A percentile compares a stretch with the other conserved stretches of the same genome.
Evolutionary conservation across 225 moss, liverwort and hornwort genomes (phyloP).

Genomic region (Polytrichum formosum): DNA sequence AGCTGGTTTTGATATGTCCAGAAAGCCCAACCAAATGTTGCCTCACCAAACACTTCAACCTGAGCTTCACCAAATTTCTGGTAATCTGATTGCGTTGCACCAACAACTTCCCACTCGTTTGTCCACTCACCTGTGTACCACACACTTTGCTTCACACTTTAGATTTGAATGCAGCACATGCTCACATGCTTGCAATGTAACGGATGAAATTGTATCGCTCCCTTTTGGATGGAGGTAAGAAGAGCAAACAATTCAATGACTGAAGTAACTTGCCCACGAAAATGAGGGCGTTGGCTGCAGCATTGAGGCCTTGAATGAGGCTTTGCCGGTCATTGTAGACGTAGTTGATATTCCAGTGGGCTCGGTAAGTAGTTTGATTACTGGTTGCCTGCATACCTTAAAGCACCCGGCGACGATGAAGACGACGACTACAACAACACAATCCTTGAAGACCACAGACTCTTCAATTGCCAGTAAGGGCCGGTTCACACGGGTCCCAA

Average conservation of each 20-base stretch:
- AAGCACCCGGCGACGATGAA: too few species aligned
- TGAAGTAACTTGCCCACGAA: slow-evolving; percentile 21
- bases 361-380: neutral
- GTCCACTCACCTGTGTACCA: slow-evolving; percentile 41
- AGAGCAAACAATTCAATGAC: neutral
- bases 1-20: slow-evolving; percentile 23
- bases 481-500: too few species aligned
- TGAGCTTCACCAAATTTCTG: slow-evolving; percentile 7
- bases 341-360: slow-evolving; percentile 49
- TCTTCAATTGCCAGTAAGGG: too few species aligned
- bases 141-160: neutral
- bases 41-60: slow-evolving; percentile 45
- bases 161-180: too few species aligned
- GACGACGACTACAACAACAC: too few species aligned
- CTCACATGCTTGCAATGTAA: too few species aligned
- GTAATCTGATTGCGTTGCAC: slow-evolving; percentile 38
- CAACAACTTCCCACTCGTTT: slow-evolving; percentile 42
- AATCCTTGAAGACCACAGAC: too few species aligned
- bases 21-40: slow-evolving; percentile 45
- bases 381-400: too few species aligned
- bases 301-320: slow-evolving; percentile 24
- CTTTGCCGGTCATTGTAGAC: slow-evolving; percentile 21
- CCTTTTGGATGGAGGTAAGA: too few species aligned
- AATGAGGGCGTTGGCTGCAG: slow-evolving; percentile 39
- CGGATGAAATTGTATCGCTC: too few species aligned